Evolutionary conservation across 495 filamentous ascomycete species (phyloP).

Genomic region (Penicillium robsamsonii): DNA sequence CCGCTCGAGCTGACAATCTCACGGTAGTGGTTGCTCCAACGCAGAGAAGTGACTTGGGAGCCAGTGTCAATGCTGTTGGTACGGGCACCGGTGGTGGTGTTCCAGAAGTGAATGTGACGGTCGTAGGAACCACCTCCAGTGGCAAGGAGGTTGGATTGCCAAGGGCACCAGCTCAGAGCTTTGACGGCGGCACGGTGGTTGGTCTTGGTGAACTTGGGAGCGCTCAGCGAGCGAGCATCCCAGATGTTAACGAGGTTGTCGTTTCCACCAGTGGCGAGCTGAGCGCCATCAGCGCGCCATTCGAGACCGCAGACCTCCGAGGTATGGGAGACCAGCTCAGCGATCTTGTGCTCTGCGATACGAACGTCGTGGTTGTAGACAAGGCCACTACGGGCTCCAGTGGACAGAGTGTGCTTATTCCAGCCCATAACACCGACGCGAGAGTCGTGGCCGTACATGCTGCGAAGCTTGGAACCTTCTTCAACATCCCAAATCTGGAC

Average conservation of each 20-base stretch:
- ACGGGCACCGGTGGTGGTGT: slow-evolving; percentile 91
- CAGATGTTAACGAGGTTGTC: slow-evolving; percentile 99
- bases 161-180: slow-evolving; percentile 97
- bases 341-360: slow-evolving; percentile 94
- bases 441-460: slow-evolving; percentile 96
- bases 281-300: slow-evolving; percentile 93
- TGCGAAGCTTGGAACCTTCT: slow-evolving; percentile 89
- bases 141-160: slow-evolving; percentile 94
- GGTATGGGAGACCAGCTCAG: slow-evolving; percentile 93
- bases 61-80: slow-evolving; percentile 99
- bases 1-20: slow-evolving; percentile 97
- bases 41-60: slow-evolving; percentile 90
- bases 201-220: slow-evolving; percentile 98
- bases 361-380: slow-evolving; percentile 99
- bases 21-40: slow-evolving; percentile 94
- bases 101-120: slow-evolving; percentile 99
- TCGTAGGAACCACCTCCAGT: slow-evolving; percentile 96
- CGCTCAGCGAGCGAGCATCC: slow-evolving; percentile 88
- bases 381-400: slow-evolving; percentile 88
- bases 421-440: slow-evolving; percentile 98
- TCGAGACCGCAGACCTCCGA: slow-evolving; percentile 97
- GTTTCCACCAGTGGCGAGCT: slow-evolving; percentile 95
- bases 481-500: slow-evolving; percentile 99
- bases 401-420: slow-evolving; percentile 96
- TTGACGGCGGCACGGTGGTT: slow-evolving; percentile 99